Evolutionary conservation across 106 monocot species (phyloP).

Genomic region (Triglochin maritima): DNA sequence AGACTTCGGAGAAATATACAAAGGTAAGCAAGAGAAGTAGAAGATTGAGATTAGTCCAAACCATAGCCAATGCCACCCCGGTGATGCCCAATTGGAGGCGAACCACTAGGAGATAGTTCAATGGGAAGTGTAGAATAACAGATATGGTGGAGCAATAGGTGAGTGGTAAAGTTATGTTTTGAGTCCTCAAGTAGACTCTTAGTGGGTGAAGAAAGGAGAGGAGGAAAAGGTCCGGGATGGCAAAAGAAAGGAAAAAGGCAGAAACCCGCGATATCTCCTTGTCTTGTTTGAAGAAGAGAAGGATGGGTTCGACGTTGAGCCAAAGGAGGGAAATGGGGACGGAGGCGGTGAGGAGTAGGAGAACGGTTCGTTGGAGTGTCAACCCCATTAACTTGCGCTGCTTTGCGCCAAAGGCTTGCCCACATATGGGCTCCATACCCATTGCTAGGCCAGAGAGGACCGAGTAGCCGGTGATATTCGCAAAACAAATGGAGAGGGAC

Average conservation of each 20-base stretch:
- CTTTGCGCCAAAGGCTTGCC: conserved; percentile 80
- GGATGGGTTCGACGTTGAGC: conserved; percentile 54
- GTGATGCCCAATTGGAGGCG: conserved; percentile 49
- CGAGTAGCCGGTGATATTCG: conserved; percentile 96
- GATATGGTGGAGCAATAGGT: conserved; percentile 72
- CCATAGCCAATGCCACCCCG: conserved; percentile 69
- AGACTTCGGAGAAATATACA: conserved; percentile 29
- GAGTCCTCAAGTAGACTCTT: conserved; percentile 63
- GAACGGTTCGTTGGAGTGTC: conserved; percentile 68
- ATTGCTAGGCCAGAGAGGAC: conserved; percentile 86
- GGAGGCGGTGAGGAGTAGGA: conserved; percentile 68
- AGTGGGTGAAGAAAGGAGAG: conserved; percentile 81
- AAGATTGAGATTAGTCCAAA: conserved; percentile 61
- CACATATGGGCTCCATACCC: conserved; percentile 98
- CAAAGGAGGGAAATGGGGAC: conserved; percentile 69
- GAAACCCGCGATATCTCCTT: conserved; percentile 39
- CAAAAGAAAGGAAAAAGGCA: conserved; percentile 37
- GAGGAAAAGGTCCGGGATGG: conserved; percentile 71
- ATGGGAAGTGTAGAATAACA: conserved; percentile 55
- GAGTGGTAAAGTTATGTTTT: conserved; percentile 65
- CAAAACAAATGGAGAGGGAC: conserved; percentile 81
- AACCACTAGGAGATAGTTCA: conserved; percentile 72
- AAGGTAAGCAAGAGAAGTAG: conserved; percentile 30
- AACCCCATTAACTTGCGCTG: conserved; percentile 65
- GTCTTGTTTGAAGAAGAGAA: conserved; percentile 51